Base-by-base conservation (phyloP, 177 flowering plant genomes). In the Tripterygium wilfordii region DNA sequence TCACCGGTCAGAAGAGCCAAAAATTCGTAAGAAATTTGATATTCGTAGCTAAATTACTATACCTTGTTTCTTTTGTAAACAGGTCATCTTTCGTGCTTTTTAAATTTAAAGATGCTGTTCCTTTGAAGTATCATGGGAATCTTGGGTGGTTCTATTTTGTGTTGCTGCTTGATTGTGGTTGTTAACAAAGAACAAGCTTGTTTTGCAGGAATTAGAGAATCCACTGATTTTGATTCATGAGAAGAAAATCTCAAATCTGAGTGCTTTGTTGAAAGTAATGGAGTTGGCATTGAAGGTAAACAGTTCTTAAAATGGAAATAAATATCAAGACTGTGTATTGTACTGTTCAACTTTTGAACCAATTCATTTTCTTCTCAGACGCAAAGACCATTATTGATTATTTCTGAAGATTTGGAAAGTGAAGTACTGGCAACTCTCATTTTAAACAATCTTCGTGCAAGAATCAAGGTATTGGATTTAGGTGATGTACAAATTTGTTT, bases 341-440 rank as follows among this genome's bases (percentile, higher is more conserved):
- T 25, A 2, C 14, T 42, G 14, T 30, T 5, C 10, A 24, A 23
- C 19, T 25, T 19, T 15, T 14, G 19, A 14, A 23, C 4, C 30
- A 22, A 33, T 40, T 40, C 22, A 7, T 36, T 30, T 16, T 48
- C 15, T 45, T 5, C 50, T 22, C 75, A 83, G 91, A 80, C 55
- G 38, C 87, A 80, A 76, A 78, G 79, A 27, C 87, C 91, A 8
- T 61, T 83, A 20, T 64, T 89, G 50, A 82, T 89, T 59, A 79
- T 89, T 49, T 74, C 97, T 25, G 94, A 89, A 63, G 97, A 86
- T 65, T 62, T 89, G 8, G 95, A 86, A 64, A 83, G 92, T 56
- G 97, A 89, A 37, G 94, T 90, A 15, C 65, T 89, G 20, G 95
- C 97, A 14, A 84, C 90, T 38, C 81, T 89, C 12, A 80, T 89